phyloP scores from a whole-genome alignment of 2,329 filamentous ascomycete genomes.

The Pseudogymnoascus sp. region DNA sequence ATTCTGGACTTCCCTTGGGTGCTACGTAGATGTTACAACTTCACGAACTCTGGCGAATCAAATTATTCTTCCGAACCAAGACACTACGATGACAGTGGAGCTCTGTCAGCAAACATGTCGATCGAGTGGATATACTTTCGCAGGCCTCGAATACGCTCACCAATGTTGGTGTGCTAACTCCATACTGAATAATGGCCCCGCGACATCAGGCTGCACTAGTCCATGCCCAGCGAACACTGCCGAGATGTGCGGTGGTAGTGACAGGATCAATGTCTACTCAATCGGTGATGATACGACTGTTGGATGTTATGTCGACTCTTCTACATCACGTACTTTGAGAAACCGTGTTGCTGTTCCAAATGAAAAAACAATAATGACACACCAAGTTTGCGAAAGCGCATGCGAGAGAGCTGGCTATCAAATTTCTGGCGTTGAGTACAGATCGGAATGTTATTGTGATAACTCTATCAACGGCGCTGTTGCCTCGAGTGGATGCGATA shows the following conservation, averaged over 20 bases:
- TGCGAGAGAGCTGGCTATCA: background rate
- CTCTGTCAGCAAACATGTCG: background rate
- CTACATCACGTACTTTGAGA: background rate
- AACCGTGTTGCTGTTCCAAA: background rate
- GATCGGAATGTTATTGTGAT: background rate
- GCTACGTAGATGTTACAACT: background rate
- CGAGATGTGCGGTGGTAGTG: conserved; percentile 11
- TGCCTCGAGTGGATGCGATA: conserved; percentile 8
- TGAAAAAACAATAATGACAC: background rate
- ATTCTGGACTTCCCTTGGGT: background rate
- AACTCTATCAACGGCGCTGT: background rate
- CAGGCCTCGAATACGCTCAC: background rate
- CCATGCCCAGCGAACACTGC: conserved; percentile 8
- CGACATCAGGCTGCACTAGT: conserved; percentile 10
- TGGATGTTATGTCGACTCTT: background rate
- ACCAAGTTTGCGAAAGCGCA: background rate
- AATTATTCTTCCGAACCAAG: background rate
- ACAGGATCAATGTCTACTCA: conserved; percentile 12
- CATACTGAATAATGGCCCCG: background rate
- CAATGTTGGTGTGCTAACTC: background rate
- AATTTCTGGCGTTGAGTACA: background rate
- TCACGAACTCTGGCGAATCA: background rate
- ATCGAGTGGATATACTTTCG: background rate
- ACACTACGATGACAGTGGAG: background rate
- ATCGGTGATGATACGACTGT: conserved; percentile 1